Base-by-base conservation (phyloP, 2,329 filamentous ascomycete genomes). In the Alternaria brassicicola region DNA sequence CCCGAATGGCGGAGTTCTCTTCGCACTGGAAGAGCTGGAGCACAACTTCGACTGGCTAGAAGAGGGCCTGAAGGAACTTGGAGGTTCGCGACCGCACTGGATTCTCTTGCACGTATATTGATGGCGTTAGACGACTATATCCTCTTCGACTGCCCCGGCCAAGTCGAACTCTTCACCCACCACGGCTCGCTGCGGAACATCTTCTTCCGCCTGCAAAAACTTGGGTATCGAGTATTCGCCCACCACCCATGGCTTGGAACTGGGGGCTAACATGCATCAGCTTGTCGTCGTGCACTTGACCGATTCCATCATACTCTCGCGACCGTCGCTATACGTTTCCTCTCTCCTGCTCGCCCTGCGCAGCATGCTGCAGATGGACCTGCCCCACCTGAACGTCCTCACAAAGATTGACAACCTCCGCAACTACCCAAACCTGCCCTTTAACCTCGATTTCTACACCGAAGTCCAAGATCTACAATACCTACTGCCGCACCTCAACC, bases 281-380 rank as follows among this genome's bases (percentile, higher is more conserved):
- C 86, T 98, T 69, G 93, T 97, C 59, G 92, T 95, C 43, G 84
- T 99, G 57, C 93, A 98, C 78, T 87, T 99, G 33, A 92, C 95
- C 64, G 95, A 99, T 77, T 96, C 92, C 5, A 95, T 97, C 75
- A 94, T 92, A 76, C 85, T 98, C 26, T 97, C 93, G 0, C 88
- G 96, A 59, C 95, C 95, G 0, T 97, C 93, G 3, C 86, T 98
- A 60, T 99, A 97, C 78, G 90, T 99, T 59, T 96, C 94, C 66
- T 95, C 96, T 13, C 85, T 99, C 56, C 88, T 99, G 55, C 88
- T 99, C 23, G 94, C 93, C 54, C 87, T 99, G 64, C 90, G 95
- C 65, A 93, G 92, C 69, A 99, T 99, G 94, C 88, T 99, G 52
- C 95, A 98, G 79, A 94, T 99, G 86, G 95, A 98, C 73, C 90